Base-by-base conservation (phyloP, 768 basidiomycete species). In the Leccinum truebloodii region DNA sequence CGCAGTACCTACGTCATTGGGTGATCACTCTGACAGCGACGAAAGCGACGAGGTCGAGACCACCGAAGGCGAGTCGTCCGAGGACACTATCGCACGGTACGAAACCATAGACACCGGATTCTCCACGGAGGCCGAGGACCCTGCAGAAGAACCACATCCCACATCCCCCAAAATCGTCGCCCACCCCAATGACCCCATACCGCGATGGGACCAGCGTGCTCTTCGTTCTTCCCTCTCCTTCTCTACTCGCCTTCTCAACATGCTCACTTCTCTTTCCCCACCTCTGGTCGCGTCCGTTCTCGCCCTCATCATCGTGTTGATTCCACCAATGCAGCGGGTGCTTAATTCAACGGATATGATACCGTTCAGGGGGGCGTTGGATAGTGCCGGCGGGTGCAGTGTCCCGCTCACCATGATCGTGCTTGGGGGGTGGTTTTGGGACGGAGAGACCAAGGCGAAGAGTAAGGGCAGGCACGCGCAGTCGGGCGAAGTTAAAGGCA, bases 361-460 rank as follows among this genome's bases (percentile, higher is more conserved):
- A 37, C 85, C 89, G 0, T 70, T 93, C 61, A 89, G 86, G 67
- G 83, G 86, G 30, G 88, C 92, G 0, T 73, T 95, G 53, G 79
- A 77, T 2, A 76, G 78, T 13, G 86, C 88, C 1, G 92, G 94
- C 1, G 85, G 81, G 61, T 93, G 92, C 61, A 87, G 89, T 10
- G 88, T 98, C 61, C 96, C 95, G 0, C 69, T 98, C 28, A 98
- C 95, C 2, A 78, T 97, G 26, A 81, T 98, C 58, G 94, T 97
- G 6, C 86, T 98, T 48, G 95, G 95, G 12, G 94, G 91, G 14
- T 98, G 95, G 79, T 96, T 96, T 76, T 89, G 86, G 71, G 78
- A 77, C 0, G 77, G 80, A 12, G 58, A 65, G 3, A 22, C 56
- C 32, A 50, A 58, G 2, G 6, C 32, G 6, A 58, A 46, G 2